Conservation (phyloP, 176 grass and related monocot genomes). For the Oryza nivara region DNA sequence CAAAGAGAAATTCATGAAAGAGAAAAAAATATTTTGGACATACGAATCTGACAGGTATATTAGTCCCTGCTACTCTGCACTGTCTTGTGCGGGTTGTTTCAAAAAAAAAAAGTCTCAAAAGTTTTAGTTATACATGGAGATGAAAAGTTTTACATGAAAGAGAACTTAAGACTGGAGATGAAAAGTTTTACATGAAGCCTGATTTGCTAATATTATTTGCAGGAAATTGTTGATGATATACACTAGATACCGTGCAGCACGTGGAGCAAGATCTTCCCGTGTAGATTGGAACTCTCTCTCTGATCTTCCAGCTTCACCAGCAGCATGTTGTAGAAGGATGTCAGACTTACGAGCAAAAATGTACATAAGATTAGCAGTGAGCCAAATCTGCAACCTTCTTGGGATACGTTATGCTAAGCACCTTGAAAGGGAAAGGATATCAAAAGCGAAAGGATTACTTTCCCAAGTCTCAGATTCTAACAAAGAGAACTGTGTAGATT, state of each 20-base stretch:
- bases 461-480: constrained; percentile 33
- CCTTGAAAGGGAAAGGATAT: constrained; percentile 51
- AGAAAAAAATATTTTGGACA: constrained; percentile 78
- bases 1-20: constrained; percentile 30
- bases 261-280: constrained; percentile 71
- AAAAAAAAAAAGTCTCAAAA: background rate
- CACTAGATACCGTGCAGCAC: constrained; percentile 65
- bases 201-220: constrained; percentile 37
- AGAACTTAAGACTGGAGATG: background rate
- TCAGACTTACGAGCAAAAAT: constrained; percentile 58
- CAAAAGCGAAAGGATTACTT: constrained; percentile 35
- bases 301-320: constrained; percentile 78
- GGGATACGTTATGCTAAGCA: constrained; percentile 59
- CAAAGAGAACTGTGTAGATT: constrained; percentile 30
- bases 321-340: constrained; percentile 80
- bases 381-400: constrained; percentile 76
- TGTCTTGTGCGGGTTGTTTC: no score
- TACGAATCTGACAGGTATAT: constrained; percentile 76
- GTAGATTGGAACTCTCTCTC: constrained; percentile 77
- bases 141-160: constrained; percentile 9
- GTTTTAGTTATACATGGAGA: constrained; percentile 11
- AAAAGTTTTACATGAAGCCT: constrained; percentile 19
- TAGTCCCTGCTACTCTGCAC: background rate
- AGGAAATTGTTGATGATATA: constrained; percentile 85
- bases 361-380: constrained; percentile 65